Conservation (phyloP, 345 rosid species). For the Carallia brachiata region DNA sequence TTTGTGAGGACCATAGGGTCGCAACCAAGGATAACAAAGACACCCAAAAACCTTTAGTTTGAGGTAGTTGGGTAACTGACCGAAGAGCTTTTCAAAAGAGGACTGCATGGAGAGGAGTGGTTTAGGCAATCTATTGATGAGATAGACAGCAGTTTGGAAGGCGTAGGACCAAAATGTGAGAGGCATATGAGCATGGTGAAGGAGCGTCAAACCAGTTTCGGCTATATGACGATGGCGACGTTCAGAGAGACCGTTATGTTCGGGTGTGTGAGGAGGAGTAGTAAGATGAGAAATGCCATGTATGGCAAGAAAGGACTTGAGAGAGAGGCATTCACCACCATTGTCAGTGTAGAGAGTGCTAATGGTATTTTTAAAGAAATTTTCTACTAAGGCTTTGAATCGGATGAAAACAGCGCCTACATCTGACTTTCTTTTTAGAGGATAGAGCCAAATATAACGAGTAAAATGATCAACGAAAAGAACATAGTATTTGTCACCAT, state of each 20-base stretch:
- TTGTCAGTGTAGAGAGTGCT: neutral
- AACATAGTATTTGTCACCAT: neutral
- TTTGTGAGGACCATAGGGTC: neutral
- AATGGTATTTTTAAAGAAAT: neutral
- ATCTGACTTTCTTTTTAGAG: neutral
- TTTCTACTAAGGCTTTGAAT: neutral
- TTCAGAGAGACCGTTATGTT: neutral
- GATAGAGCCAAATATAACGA: neutral
- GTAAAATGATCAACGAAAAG: conserved; percentile 1
- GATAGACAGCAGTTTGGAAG: neutral
- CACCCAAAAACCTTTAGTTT: neutral
- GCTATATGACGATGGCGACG: neutral
- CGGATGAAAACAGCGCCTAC: neutral
- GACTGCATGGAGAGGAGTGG: neutral
- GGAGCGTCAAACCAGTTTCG: neutral
- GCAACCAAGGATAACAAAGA: neutral
- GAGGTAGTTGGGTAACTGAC: neutral
- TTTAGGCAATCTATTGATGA: neutral
- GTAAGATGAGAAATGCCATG: no score
- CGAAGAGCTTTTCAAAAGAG: no score
- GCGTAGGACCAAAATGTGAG: neutral
- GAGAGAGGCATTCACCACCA: neutral
- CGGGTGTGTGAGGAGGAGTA: no score
- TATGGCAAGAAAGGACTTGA: no score
- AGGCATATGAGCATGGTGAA: neutral